Evolutionary conservation across 2,329 filamentous ascomycete genomes (phyloP).

Genomic region (Alternaria longipes): DNA sequence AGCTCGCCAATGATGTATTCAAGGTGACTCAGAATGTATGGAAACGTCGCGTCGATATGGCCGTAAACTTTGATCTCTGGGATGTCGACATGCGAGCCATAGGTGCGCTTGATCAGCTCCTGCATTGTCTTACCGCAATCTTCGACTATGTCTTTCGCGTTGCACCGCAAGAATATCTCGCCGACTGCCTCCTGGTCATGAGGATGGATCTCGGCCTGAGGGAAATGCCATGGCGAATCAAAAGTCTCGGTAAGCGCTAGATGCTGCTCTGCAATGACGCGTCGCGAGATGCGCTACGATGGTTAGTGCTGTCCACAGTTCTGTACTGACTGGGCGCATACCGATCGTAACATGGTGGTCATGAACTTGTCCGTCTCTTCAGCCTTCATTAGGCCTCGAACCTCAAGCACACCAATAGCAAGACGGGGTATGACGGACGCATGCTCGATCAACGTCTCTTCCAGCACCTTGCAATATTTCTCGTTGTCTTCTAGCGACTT

Average conservation of each 20-base stretch:
- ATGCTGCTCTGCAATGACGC: conserved; percentile 97
- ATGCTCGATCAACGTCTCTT: conserved; percentile 83
- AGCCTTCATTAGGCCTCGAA: conserved; percentile 80
- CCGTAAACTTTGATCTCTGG: conserved; percentile 86
- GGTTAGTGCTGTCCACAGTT: neutral
- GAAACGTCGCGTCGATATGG: conserved; percentile 88
- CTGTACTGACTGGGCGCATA: conserved; percentile 57
- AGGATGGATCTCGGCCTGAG: conserved; percentile 70
- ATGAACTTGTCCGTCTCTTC: conserved; percentile 91
- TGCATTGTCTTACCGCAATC: conserved; percentile 80
- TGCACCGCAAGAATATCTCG: conserved; percentile 93
- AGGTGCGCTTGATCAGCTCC: conserved; percentile 76
- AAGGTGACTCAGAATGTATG: conserved; percentile 93
- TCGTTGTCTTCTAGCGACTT: conserved; percentile 91
- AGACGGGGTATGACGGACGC: conserved; percentile 92
- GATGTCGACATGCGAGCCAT: conserved; percentile 74
- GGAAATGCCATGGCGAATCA: conserved; percentile 88
- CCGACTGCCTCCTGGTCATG: conserved; percentile 84
- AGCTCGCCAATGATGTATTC: conserved; percentile 98
- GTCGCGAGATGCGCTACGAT: conserved; percentile 82
- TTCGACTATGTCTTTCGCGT: conserved; percentile 87
- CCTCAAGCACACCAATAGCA: conserved; percentile 93
- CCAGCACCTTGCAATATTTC: conserved; percentile 80
- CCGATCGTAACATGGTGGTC: conserved; percentile 89
- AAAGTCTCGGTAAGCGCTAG: conserved; percentile 94